Evolutionary conservation across 208 protist species (phyloP), one percentile per base, ranked within the genome.

Genomic region (Endotrypanum monterogeii): DNA sequence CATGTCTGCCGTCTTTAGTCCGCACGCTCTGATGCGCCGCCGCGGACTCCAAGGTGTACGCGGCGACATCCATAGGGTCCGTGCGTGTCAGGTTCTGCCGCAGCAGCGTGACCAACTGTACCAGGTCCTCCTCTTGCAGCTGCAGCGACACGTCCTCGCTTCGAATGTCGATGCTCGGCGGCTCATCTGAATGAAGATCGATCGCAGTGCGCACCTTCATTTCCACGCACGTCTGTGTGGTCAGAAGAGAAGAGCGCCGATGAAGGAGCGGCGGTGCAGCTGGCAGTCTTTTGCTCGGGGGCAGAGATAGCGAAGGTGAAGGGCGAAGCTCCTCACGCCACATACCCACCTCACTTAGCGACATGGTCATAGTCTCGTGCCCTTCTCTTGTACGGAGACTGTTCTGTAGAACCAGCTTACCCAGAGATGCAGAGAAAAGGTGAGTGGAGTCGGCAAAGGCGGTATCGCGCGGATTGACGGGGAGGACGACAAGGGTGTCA

Each of bases 311-410:
- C 55, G 44, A 20, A 55, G 67, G 18, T 37, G 23, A 65, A 44
- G 60, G 11, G 23, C 18, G 1, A 30, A 65, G 12, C 46, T 35
- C 67, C 39, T 81, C 75, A 8, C 79, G 80, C 63, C 85, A 80
- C 54, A 94, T 72, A n/a, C 74, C 82, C 50, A 96, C 83, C 71
- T 90, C 85, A 39, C 79, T 76, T 51, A 96, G 82, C 0, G 88
- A 90, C 37, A 96, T 83, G 63, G 80, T 87, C 82, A 85, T 92
- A 28, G 82, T 74, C 77, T 92, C 79, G 67, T 90, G 82, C 44
- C 84, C 78, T 51, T 92, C 85, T 44, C 77, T 67, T 2, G 85
- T 71, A 56, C 87, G 76, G 44, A 96, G 74, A 74, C 84, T 94
- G 79, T 82, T 94, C 79, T 92, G 85, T 50, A 93, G 71, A 11